These are phyloP conservation scores for Yamadazyma diospyri DNA, from an alignment of 1,139 yeast genomes.

Conservation along the genomic window DNA sequence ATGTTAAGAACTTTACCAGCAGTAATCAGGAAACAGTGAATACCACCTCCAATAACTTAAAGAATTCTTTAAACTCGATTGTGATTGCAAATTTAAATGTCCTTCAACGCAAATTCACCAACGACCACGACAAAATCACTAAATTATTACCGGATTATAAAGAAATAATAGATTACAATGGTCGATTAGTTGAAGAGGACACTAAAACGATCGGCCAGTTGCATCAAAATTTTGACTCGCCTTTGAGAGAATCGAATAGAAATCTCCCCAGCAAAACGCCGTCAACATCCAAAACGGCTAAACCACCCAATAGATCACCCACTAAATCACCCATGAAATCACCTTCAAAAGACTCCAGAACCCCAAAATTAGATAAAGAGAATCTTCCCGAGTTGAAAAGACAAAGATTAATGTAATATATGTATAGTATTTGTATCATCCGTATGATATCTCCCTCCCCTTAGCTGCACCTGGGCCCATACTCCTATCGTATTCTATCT, in stretches of 20 bases:
- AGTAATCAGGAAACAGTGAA: conserved; percentile 8
- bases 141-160: not conserved
- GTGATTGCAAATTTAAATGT: conserved; percentile 7
- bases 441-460: too few relatives aligned
- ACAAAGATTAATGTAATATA: conserved; percentile 11
- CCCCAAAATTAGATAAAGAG: conserved; percentile 11
- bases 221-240: not conserved
- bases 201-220: conserved; percentile 3
- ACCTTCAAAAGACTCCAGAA: conserved; percentile 5
- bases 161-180: not conserved
- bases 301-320: conserved; percentile 5
- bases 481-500: too few relatives aligned
- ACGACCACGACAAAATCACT: conserved; percentile 6
- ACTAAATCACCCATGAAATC: conserved; percentile 10
- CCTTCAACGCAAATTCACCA: conserved; percentile 5
- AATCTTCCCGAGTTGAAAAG: conserved; percentile 14
- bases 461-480: too few relatives aligned
- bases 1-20: conserved; percentile 4
- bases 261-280: conserved; percentile 1
- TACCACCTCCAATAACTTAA: conserved; percentile 10
- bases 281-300: too few relatives aligned
- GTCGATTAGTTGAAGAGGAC: not conserved
- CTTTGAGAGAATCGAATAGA: not conserved
- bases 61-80: conserved; percentile 7
- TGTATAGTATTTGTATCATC: conserved; percentile 7